Conservation (phyloP, 352 stramenopile genomes). For the Plasmopara muralis region DNA sequence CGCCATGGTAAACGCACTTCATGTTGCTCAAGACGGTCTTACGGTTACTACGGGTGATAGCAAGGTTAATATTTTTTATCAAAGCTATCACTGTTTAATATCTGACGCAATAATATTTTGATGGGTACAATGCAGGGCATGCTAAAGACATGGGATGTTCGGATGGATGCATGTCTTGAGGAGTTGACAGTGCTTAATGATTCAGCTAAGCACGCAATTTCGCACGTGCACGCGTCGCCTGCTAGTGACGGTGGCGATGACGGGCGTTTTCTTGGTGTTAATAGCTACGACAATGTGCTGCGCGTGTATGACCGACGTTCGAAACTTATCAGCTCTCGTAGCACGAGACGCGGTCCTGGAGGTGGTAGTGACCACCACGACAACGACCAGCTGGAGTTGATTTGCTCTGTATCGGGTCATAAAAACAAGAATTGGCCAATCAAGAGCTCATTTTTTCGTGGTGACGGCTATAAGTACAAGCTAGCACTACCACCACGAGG, state of each 20-base stretch:
- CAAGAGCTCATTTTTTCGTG: constrained; percentile 85
- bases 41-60: constrained; percentile 78
- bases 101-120: neutral
- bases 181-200: constrained; percentile 79
- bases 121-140: constrained; percentile 37
- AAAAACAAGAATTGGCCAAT: constrained; percentile 91
- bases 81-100: neutral
- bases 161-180: constrained; percentile 70
- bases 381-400: constrained; percentile 72
- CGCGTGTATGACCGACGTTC: constrained; percentile 82
- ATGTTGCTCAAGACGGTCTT: constrained; percentile 68
- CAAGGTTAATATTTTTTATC: constrained; percentile 35
- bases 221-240: constrained; percentile 74
- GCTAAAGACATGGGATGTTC: constrained; percentile 85
- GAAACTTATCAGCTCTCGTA: constrained; percentile 68
- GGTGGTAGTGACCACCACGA: constrained; percentile 35
- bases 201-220: constrained; percentile 68
- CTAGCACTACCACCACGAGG: constrained; percentile 43
- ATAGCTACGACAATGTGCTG: constrained; percentile 88
- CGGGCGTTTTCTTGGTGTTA: constrained; percentile 73
- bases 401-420: constrained; percentile 74
- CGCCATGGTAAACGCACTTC: constrained; percentile 82
- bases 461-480: constrained; percentile 85
- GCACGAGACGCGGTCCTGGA: constrained; percentile 18
- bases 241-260: constrained; percentile 62